Conservation (phyloP, 495 filamentous ascomycete genomes). For the Sordaria brevicollis region DNA sequence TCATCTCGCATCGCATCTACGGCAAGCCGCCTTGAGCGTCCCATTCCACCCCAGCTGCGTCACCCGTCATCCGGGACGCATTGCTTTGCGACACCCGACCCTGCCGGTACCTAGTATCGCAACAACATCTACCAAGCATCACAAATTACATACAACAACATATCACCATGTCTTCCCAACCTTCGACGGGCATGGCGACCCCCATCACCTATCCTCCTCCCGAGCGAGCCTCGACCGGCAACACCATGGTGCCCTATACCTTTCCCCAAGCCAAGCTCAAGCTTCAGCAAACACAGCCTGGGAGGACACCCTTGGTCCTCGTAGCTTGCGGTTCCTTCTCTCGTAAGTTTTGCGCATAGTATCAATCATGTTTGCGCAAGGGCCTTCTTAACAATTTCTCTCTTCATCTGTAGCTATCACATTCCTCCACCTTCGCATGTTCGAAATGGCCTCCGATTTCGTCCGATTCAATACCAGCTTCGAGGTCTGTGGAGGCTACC, state of each 20-base stretch:
- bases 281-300: constrained; percentile 53
- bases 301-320: constrained; percentile 68
- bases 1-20: background rate
- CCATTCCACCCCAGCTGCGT: background rate
- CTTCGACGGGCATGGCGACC: background rate
- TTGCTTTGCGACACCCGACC: background rate
- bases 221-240: background rate
- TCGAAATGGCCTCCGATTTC: constrained; percentile 81
- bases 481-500: constrained; percentile 76
- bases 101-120: background rate
- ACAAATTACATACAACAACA: background rate
- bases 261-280: constrained; percentile 66
- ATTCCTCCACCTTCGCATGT: constrained; percentile 86
- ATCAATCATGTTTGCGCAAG: background rate
- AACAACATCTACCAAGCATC: background rate
- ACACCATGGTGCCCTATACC: constrained; percentile 45
- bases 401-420: constrained; percentile 48
- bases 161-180: background rate
- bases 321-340: constrained; percentile 89
- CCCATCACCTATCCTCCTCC: background rate
- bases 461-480: constrained; percentile 69
- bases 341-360: constrained; percentile 4
- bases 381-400: constrained; percentile 1
- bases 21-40: background rate
- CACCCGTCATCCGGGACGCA: background rate